These are phyloP conservation scores for Citrus cavaleriei DNA, from an alignment of 345 rosid species.

Conservation along the genomic window DNA sequence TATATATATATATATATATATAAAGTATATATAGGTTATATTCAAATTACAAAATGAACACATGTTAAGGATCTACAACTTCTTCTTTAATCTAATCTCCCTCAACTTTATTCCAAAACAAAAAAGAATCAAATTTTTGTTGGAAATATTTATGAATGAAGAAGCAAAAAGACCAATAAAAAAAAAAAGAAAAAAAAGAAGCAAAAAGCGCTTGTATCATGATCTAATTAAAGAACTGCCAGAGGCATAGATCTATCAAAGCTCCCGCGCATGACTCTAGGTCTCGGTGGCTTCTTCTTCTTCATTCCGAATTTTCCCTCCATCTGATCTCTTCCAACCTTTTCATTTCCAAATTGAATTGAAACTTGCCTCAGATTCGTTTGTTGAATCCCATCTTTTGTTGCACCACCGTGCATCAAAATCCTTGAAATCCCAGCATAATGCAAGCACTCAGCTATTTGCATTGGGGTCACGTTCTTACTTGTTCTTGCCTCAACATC, in stretches of 20 bases:
- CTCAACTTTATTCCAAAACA: not conserved
- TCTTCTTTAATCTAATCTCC: too few species aligned
- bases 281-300: constrained; percentile 29
- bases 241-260: constrained; percentile 34
- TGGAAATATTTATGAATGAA: not conserved
- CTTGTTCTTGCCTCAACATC: constrained; percentile 51
- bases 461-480: constrained; percentile 41
- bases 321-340: constrained; percentile 8
- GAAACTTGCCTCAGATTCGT: not conserved
- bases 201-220: not conserved
- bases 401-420: constrained; percentile 40
- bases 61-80: not conserved
- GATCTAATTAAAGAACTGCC: constrained; percentile 30
- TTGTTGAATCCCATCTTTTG: constrained; percentile 22
- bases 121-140: not conserved
- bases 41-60: not conserved
- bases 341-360: constrained; percentile 9
- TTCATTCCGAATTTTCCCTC: constrained; percentile 11
- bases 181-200: not conserved
- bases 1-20: too few species aligned
- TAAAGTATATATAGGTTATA: too few species aligned
- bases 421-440: constrained; percentile 54
- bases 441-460: constrained; percentile 54
- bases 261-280: constrained; percentile 33
- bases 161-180: not conserved